phyloP scores from a whole-genome alignment of 257 asterid species.

The Datura wrightii region DNA sequence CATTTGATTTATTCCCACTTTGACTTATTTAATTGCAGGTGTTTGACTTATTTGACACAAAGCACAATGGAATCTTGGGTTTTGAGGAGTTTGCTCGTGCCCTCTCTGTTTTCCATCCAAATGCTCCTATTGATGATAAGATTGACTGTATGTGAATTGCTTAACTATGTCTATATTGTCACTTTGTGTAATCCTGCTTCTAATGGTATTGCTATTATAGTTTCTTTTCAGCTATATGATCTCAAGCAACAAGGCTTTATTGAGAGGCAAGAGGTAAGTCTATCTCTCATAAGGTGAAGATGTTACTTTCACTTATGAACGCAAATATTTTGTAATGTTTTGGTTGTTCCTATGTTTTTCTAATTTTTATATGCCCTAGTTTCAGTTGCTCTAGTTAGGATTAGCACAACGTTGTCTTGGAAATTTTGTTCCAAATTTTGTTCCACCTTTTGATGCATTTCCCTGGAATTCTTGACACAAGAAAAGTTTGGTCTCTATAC shows the following conservation, averaged over 20 bases:
- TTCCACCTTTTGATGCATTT: conserved; percentile 24
- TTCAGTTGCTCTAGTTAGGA: background rate
- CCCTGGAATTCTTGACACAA: background rate
- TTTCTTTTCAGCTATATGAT: conserved; percentile 85
- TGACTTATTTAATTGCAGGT: conserved; percentile 51
- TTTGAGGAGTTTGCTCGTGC: conserved; percentile 89
- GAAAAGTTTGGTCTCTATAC: conserved; percentile 9
- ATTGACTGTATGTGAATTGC: conserved; percentile 66
- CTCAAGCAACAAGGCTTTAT: conserved; percentile 93
- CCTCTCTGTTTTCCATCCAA: conserved; percentile 88
- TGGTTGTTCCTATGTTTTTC: background rate
- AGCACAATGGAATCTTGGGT: conserved; percentile 79
- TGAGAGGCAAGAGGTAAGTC: conserved; percentile 82
- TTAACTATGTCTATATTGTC: background rate
- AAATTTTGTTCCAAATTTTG: background rate
- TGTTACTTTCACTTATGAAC: background rate
- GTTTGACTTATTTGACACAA: conserved; percentile 79
- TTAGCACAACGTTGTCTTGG: background rate
- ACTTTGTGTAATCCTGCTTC: conserved; percentile 1
- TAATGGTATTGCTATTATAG: conserved; percentile 47
- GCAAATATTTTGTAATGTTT: background rate
- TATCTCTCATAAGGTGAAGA: background rate
- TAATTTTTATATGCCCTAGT: background rate
- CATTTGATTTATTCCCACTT: background rate
- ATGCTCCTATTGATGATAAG: conserved; percentile 81